phyloP scores from a whole-genome alignment of 345 rosid species.

The Raphanus sativus region DNA sequence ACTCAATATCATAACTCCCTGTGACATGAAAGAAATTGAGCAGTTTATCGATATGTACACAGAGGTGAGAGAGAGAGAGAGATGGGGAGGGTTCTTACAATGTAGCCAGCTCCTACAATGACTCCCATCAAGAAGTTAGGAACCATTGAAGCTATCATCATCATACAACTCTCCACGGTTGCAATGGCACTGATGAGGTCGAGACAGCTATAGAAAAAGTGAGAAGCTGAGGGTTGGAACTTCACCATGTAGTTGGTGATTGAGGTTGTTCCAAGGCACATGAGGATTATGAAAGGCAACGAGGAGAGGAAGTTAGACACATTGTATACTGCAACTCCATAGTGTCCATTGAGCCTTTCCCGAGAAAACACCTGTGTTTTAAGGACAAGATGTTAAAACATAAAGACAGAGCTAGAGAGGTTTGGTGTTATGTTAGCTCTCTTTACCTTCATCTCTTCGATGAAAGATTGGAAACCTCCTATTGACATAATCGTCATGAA shows the following conservation, averaged over 20 bases:
- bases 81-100: conserved; percentile 48
- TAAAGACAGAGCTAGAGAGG: background rate
- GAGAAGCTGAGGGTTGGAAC: conserved; percentile 50
- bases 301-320: conserved; percentile 73
- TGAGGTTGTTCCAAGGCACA: conserved; percentile 50
- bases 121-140: conserved; percentile 82
- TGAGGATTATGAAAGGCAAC: conserved; percentile 58
- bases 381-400: background rate
- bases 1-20: conserved; percentile 81
- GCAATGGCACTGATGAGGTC: conserved; percentile 57
- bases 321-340: conserved; percentile 68
- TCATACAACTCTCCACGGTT: conserved; percentile 86
- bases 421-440: background rate
- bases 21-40: conserved; percentile 2
- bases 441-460: conserved; percentile 80
- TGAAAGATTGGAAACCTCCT: conserved; percentile 86
- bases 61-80: conserved; percentile 9
- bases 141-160: conserved; percentile 78
- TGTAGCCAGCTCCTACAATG: conserved; percentile 68
- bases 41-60: background rate
- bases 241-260: conserved; percentile 65
- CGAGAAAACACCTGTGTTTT: conserved; percentile 56
- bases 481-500: conserved; percentile 86
- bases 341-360: conserved; percentile 71
- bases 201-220: conserved; percentile 58